These are phyloP conservation scores for Pythium coloratum DNA, from an alignment of 352 stramenopile species.

Conservation along the genomic window DNA sequence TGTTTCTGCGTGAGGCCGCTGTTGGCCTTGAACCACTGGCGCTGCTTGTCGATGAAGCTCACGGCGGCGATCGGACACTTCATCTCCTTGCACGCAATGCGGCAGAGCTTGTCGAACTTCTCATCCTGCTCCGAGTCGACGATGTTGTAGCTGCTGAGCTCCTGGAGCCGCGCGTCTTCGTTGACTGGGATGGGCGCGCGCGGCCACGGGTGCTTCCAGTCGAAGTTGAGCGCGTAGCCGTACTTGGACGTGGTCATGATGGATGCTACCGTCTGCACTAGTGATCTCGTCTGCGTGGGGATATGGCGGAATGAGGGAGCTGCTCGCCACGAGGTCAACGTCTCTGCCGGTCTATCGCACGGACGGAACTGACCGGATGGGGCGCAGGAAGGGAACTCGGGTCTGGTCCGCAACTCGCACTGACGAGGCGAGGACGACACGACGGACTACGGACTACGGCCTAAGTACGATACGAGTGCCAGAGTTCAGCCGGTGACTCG, in stretches of 20 bases:
- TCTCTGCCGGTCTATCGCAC: neutral
- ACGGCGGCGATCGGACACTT: constrained; percentile 87
- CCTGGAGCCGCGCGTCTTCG: constrained; percentile 65
- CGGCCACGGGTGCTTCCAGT: constrained; percentile 86
- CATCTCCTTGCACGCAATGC: constrained; percentile 88
- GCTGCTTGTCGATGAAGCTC: constrained; percentile 85
- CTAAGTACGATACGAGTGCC: neutral
- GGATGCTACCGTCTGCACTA: neutral
- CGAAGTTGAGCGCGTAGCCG: constrained; percentile 80
- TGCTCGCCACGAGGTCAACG: neutral
- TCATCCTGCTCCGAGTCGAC: constrained; percentile 82
- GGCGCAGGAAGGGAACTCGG: neutral
- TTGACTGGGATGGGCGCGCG: constrained; percentile 66
- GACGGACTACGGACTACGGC: neutral
- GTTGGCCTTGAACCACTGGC: constrained; percentile 89
- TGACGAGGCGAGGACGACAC: too few relatives aligned
- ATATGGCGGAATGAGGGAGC: constrained; percentile 16
- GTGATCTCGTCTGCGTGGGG: neutral
- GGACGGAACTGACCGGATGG: neutral
- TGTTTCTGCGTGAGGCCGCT: constrained; percentile 79
- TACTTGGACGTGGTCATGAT: constrained; percentile 44
- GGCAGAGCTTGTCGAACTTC: constrained; percentile 87
- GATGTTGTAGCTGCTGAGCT: constrained; percentile 73
- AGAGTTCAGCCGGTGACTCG: neutral
- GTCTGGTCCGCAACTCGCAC: neutral